phyloP scores from a whole-genome alignment of 169 alveolate genomes.

The Plasmodium vivax region DNA sequence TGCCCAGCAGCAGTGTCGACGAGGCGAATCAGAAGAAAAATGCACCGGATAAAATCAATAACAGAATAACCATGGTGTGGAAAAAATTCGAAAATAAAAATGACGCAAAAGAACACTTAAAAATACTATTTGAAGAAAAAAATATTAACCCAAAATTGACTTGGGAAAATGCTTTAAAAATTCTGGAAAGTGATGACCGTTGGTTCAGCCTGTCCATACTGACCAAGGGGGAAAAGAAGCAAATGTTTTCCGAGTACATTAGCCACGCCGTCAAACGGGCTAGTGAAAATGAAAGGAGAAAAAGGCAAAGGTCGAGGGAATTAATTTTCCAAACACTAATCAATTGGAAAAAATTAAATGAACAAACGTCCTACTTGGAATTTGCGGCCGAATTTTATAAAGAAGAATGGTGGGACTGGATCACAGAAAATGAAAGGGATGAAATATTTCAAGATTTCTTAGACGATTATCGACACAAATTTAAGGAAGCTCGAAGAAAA shows the following conservation, averaged over 20 bases:
- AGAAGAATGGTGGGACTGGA: constrained; percentile 89
- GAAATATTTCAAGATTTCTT: constrained; percentile 85
- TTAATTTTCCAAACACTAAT: constrained; percentile 77
- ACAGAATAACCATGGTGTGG: constrained; percentile 15
- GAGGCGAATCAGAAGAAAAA: constrained; percentile 20
- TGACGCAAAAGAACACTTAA: constrained; percentile 80
- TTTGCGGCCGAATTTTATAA: constrained; percentile 84
- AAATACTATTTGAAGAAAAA: constrained; percentile 77
- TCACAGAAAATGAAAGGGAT: constrained; percentile 85
- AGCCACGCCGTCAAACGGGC: constrained; percentile 85
- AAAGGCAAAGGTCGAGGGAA: constrained; percentile 81
- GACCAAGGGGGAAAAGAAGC: constrained; percentile 88
- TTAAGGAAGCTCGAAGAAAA: constrained; percentile 76
- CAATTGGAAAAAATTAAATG: constrained; percentile 80
- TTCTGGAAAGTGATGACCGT: constrained; percentile 77
- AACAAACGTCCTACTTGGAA: constrained; percentile 77
- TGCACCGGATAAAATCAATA: not conserved
- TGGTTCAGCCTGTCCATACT: constrained; percentile 82
- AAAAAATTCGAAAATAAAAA: constrained; percentile 77
- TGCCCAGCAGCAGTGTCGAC: constrained; percentile 12
- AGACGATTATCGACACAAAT: constrained; percentile 78
- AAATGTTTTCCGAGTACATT: constrained; percentile 85
- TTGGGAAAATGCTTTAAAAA: constrained; percentile 82
- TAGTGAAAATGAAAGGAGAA: constrained; percentile 85
- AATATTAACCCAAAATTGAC: constrained; percentile 82